Base-by-base conservation (phyloP, 371 early-diverging fungal genomes). In the Apophysomyces elegans region DNA sequence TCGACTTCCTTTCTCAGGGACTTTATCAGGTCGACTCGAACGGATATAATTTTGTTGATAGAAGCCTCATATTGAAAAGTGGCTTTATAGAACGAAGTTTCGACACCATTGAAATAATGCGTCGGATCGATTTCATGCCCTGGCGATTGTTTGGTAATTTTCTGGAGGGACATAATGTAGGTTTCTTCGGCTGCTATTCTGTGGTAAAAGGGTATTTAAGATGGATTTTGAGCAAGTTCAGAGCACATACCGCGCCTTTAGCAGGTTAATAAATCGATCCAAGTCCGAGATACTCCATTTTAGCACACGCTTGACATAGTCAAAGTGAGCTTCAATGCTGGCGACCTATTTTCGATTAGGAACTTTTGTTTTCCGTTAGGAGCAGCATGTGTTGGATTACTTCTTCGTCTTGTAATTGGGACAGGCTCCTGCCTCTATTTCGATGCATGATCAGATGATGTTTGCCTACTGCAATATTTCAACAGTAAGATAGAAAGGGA, bases 131-230 rank as follows among this genome's bases (percentile, higher is more conserved):
- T 58, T 43, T 76, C 78, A 26, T 69, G 60, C 2, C 44, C 59
- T 37, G 54, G 50, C 36, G 71, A 62, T 7, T 69, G 14, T 35
- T 64, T 73, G 56, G 58, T 70, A n/a, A 79, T 74, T 37, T 78
- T 79, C 9, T 38, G 37, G 8, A 82, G 58, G 2, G 75, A 72
- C 26, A 57, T 32, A 1, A 72, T 59, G 58, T 82, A 79, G 1
- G 66, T 68, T 68, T 82, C 83, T 65, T 82, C 83, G 35, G 79
- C 80, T 32, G 59, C 16, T n/a, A 79, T 59, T 45, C 83, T 82
- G 59, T 60, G 16, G 64, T n/a, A 39, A 1, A 13, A 8, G n/a
- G 16, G 12, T 32, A 8, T 41, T 56, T 36, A 39, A 46, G 6
- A 6, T 11, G 7, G 1, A 26, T 26, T 38, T 4, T 43, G 47